Percentiles rank a stretch among this genome's conserved stretches.
These are phyloP conservation scores for Hymenoscyphus fructigenus DNA, from an alignment of 2,329 filamentous ascomycete genomes.

Conservation along the genomic window DNA sequence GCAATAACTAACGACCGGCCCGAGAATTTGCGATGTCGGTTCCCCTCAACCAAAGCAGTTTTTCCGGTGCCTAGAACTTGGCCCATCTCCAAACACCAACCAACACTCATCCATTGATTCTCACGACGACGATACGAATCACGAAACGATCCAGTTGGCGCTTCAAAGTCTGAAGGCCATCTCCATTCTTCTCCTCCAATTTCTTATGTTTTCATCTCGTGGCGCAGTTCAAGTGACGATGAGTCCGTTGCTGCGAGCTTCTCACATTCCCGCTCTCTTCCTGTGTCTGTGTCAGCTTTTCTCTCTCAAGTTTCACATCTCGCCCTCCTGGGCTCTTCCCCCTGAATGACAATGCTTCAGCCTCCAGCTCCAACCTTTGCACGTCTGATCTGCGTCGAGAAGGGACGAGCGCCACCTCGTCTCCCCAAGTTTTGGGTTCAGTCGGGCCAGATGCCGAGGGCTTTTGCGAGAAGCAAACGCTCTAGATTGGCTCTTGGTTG, in stretches of 20 bases:
- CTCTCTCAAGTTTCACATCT: background rate
- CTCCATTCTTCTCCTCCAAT: background rate
- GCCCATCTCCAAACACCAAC: background rate
- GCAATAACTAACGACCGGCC: background rate
- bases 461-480: background rate
- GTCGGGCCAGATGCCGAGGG: background rate
- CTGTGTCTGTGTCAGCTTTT: background rate
- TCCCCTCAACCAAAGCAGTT: background rate
- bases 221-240: background rate
- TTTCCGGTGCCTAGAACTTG: background rate
- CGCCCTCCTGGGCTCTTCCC: background rate
- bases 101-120: background rate
- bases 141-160: background rate
- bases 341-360: background rate
- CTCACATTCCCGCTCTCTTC: background rate
- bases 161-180: background rate
- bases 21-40: background rate
- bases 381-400: conserved; percentile 3
- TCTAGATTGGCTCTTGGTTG: background rate
- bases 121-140: background rate
- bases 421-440: background rate
- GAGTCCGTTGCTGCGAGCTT: background rate
- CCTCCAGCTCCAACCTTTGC: background rate
- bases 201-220: background rate
- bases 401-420: conserved; percentile 2